These are phyloP conservation scores for Termitomyces bulborhizus DNA, from an alignment of 768 basidiomycete species.

Conservation along the genomic window DNA sequence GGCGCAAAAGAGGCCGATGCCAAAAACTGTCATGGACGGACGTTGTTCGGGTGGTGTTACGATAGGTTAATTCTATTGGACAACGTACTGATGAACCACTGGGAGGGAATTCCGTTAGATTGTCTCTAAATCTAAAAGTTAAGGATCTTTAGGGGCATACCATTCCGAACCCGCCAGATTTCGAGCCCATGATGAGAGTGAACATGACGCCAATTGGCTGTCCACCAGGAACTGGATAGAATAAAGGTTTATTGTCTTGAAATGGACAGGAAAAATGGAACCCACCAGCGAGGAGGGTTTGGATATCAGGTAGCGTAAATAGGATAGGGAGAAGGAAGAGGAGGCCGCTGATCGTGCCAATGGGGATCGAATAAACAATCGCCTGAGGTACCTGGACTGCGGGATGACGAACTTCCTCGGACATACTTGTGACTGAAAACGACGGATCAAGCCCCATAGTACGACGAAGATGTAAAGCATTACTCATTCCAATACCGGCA, in stretches of 20 bases:
- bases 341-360: slow-evolving; percentile 44
- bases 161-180: slow-evolving; percentile 57
- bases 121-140: too few species aligned
- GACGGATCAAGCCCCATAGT: not conserved
- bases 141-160: slow-evolving; percentile 20
- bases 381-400: slow-evolving; percentile 48
- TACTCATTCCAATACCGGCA: slow-evolving; percentile 60
- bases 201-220: slow-evolving; percentile 64
- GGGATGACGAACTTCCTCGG: slow-evolving; percentile 61
- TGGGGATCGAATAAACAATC: slow-evolving; percentile 47
- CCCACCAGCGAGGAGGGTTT: slow-evolving; percentile 43
- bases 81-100: slow-evolving; percentile 38
- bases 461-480: slow-evolving; percentile 6
- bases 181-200: slow-evolving; percentile 54
- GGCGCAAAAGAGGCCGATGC: slow-evolving; percentile 53
- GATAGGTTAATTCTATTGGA: not conserved
- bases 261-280: not conserved
- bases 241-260: not conserved
- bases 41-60: not conserved
- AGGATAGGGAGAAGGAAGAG: slow-evolving; percentile 56
- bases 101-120: not conserved
- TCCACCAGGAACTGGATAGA: slow-evolving; percentile 41
- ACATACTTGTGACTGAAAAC: slow-evolving; percentile 52
- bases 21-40: slow-evolving; percentile 36
- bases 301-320: slow-evolving; percentile 58